Base-by-base conservation (phyloP, 2,329 filamentous ascomycete genomes). In the Cephalotrichum gorgonifer region DNA sequence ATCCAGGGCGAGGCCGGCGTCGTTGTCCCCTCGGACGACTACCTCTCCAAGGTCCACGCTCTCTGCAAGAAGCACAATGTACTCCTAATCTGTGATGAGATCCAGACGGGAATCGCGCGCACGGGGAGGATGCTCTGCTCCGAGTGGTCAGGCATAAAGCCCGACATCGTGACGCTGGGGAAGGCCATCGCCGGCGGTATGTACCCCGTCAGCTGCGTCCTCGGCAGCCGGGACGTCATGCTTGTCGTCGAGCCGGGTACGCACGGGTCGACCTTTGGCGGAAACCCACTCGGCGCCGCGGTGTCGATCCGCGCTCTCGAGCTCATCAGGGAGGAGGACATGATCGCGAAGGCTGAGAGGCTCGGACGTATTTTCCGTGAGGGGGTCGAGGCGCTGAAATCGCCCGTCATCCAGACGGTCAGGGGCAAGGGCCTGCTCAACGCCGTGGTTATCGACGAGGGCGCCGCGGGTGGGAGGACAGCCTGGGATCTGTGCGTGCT, bases 181-280 rank as follows among this genome's bases (percentile, higher is more conserved):
- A 98, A 98, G 74, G 93, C 93, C 57, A 95, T 98, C 64, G 95
- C 89, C 30, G 93, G 93, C 54, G 93, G 93, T 66, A 93, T 97
- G 85, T 98, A 98, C 70, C 93, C 93, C n/a, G 93, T 98, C 51
- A 95, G 89, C 53, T 89, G 85, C 59, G 90, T 98, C 44, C 76
- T 98, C 47, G 85, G 86, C 53, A 83, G 83, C 59, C 89, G 85
- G 69, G 90, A 96, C 50, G 76, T 97, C 54, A 96, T 98, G 90
- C 78, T 96, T 56, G 93, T 91, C 9, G 76, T 98, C 54, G 93
- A 98, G 74, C 88, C 93, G 25, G 93, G 93, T 52, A 97, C 93
- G 25, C 93, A 98, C 68, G 93, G 93, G 44, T 95, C 88, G 39
- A 98, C 93, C n/a, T 98, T 97, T 62, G 93, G 93, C 53, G 93